Percentiles rank a stretch among this genome's conserved stretches.
Evolutionary conservation across 1,284 basidiomycete species (phyloP).

Genomic region (Rhodotorula mucilaginosa): DNA sequence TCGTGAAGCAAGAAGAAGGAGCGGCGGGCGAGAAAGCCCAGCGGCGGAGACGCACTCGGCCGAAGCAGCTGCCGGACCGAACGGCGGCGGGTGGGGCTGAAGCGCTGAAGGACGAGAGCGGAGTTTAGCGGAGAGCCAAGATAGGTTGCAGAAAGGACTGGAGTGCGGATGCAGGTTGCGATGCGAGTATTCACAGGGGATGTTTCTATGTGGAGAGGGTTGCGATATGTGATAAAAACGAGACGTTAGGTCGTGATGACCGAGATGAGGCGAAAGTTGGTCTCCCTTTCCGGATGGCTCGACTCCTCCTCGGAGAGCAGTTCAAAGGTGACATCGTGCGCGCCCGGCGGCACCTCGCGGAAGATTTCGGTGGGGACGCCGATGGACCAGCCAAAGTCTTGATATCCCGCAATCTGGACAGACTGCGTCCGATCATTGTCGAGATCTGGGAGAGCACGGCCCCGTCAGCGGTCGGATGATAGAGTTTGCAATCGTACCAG

Average conservation of each 20-base stretch:
- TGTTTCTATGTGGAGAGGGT: background rate
- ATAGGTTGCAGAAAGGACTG: too few species aligned
- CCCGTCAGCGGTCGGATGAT: too few species aligned
- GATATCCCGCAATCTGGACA: constrained; percentile 25
- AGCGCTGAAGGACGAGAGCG: too few species aligned
- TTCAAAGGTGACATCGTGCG: constrained; percentile 37
- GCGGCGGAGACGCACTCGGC: background rate
- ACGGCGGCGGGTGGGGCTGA: background rate
- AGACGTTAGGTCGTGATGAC: constrained; percentile 17
- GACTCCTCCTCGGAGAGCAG: constrained; percentile 19
- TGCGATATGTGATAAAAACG: background rate
- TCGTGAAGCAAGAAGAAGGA: too few species aligned
- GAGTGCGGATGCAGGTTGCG: background rate
- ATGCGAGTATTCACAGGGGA: background rate
- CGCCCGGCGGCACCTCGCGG: constrained; percentile 17
- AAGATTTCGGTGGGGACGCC: constrained; percentile 40
- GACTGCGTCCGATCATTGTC: constrained; percentile 18
- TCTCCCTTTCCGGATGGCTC: constrained; percentile 23
- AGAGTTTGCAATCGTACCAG: background rate
- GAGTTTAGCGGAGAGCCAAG: too few species aligned
- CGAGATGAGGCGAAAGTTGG: constrained; percentile 37
- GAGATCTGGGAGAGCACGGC: constrained; percentile 10
- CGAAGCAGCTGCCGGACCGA: background rate
- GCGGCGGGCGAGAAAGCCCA: background rate
- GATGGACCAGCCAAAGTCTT: constrained; percentile 39